These are phyloP conservation scores for Aspergillus coremiiformis DNA, from an alignment of 495 filamentous ascomycete species.

Conservation along the genomic window DNA sequence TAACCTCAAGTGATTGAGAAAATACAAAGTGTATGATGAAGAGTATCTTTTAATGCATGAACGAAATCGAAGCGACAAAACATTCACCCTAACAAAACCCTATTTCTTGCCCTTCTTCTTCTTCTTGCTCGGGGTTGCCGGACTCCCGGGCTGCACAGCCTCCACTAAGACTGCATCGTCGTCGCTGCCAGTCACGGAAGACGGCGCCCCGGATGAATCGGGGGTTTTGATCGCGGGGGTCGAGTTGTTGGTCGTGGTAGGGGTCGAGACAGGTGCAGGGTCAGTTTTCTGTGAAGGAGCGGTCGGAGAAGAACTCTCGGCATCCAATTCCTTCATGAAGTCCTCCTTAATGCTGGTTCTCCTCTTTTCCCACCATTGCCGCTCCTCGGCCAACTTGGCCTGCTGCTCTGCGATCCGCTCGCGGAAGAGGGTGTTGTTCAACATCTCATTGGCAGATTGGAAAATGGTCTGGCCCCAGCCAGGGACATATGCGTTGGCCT, in stretches of 20 bases:
- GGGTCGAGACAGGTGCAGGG: conserved; percentile 11
- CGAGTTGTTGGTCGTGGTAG: conserved; percentile 7
- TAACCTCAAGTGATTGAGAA: background rate
- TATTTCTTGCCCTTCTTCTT: conserved; percentile 80
- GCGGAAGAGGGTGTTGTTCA: conserved; percentile 57
- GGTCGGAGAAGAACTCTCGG: conserved; percentile 21
- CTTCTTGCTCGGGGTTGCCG: conserved; percentile 37
- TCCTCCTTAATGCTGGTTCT: conserved; percentile 62
- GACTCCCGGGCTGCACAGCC: conserved; percentile 44
- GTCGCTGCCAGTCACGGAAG: conserved; percentile 49
- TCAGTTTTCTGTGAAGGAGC: conserved; percentile 7
- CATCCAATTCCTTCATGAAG: conserved; percentile 80
- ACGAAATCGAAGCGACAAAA: background rate
- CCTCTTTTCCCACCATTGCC: conserved; percentile 86
- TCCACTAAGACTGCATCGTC: conserved; percentile 86
- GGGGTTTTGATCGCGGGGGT: conserved; percentile 9
- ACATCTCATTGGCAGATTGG: conserved; percentile 84
- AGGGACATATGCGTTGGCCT: conserved; percentile 81
- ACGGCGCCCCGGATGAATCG: conserved; percentile 9
- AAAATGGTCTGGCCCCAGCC: conserved; percentile 93
- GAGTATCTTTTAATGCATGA: conserved; percentile 1
- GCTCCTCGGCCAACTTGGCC: conserved; percentile 59
- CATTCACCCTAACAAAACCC: conserved; percentile 7
- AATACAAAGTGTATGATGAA: background rate
- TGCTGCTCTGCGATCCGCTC: conserved; percentile 58